These are phyloP conservation scores for Schwanniomyces yamadae DNA, from an alignment of 805 yeast species.

Conservation along the genomic window DNA sequence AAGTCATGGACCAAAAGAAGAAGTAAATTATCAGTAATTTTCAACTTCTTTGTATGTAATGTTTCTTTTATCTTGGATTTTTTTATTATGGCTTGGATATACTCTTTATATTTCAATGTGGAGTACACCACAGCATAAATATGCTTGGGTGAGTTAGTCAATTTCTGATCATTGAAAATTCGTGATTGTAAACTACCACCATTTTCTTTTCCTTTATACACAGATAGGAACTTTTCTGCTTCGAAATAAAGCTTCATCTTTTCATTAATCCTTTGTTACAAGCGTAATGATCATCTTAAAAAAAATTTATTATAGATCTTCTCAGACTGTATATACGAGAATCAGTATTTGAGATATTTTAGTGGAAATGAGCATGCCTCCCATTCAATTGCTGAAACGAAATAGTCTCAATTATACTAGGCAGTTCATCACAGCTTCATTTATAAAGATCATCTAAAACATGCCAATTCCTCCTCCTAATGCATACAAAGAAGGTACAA, in stretches of 20 bases:
- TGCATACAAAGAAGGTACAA: conserved; percentile 74
- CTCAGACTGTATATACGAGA: neutral
- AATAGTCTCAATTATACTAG: no score
- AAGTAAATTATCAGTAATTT: conserved; percentile 53
- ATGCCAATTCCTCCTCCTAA: conserved; percentile 49
- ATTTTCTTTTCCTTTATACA: conserved; percentile 17
- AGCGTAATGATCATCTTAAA: conserved; percentile 2
- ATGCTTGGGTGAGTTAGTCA: conserved; percentile 69
- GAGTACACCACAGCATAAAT: conserved; percentile 81
- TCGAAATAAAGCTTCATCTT: conserved; percentile 44
- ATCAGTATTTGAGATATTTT: no score
- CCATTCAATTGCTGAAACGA: no score
- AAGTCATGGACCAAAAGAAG: conserved; percentile 78
- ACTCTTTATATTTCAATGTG: conserved; percentile 68
- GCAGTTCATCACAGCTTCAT: no score
- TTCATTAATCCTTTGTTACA: no score
- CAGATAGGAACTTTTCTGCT: conserved; percentile 37
- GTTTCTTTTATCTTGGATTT: conserved; percentile 63
- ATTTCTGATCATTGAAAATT: conserved; percentile 33
- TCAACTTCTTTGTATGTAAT: conserved; percentile 41
- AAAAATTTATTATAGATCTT: neutral
- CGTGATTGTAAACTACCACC: conserved; percentile 36
- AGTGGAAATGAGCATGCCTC: no score
- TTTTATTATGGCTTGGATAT: conserved; percentile 59
- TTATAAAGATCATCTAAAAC: no score